A percentile compares a stretch with the other conserved stretches of the same genome.
Conservation (phyloP, 179 eudicot genomes). For the Pouteria campechiana region DNA sequence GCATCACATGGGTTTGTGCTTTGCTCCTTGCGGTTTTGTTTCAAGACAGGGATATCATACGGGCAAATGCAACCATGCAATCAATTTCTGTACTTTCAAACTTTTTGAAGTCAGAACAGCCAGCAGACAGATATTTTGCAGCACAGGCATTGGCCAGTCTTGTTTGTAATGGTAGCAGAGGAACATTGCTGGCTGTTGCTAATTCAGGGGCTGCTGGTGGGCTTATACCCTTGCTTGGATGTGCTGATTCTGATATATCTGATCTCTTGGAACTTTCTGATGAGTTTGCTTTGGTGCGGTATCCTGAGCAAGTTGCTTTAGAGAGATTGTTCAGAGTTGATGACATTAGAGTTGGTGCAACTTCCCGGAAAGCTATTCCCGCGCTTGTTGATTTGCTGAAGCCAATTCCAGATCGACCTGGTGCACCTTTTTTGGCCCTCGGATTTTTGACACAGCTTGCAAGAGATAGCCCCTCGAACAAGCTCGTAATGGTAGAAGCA, state of each 20-base stretch:
- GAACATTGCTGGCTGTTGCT: slow-evolving; percentile 91
- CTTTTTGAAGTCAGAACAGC: slow-evolving; percentile 75
- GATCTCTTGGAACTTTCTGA: slow-evolving; percentile 79
- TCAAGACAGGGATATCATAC: slow-evolving; percentile 89
- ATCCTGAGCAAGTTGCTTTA: slow-evolving; percentile 94
- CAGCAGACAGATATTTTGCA: slow-evolving; percentile 81
- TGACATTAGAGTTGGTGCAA: slow-evolving; percentile 88
- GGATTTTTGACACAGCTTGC: slow-evolving; percentile 89
- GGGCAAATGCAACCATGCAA: slow-evolving; percentile 78
- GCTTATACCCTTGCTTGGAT: slow-evolving; percentile 80
- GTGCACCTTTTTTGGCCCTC: slow-evolving; percentile 89
- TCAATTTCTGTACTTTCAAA: slow-evolving; percentile 72
- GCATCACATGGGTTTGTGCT: slow-evolving; percentile 79
- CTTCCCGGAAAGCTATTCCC: slow-evolving; percentile 94
- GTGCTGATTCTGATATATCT: slow-evolving; percentile 75
- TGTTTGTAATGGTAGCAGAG: slow-evolving; percentile 95
- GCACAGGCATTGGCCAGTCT: slow-evolving; percentile 94
- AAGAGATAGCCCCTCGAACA: slow-evolving; percentile 75
- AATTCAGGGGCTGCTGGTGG: slow-evolving; percentile 92
- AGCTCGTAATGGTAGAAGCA: slow-evolving; percentile 88
- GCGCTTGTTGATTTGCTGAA: slow-evolving; percentile 89
- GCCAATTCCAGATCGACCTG: slow-evolving; percentile 98
- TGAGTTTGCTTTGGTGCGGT: slow-evolving; percentile 62
- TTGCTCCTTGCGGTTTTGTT: slow-evolving; percentile 75
- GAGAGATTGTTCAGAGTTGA: slow-evolving; percentile 96